A percentile compares a stretch with the other conserved stretches of the same genome.
phyloP scores from a whole-genome alignment of 176 grass and related monocot genomes.

The Musa itinerans region DNA sequence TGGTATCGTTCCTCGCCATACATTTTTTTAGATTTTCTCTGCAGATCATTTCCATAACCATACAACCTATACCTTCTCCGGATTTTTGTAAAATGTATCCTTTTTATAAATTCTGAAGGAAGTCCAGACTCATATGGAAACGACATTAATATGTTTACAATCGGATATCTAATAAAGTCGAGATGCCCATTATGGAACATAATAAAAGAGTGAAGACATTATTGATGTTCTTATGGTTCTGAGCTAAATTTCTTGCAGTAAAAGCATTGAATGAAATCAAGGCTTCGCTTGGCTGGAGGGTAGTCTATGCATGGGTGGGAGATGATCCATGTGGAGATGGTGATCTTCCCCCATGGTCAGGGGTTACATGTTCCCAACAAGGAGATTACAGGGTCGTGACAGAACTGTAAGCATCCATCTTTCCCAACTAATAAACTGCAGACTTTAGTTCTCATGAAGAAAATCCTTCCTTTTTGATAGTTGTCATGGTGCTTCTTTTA shows the following conservation, averaged over 20 bases:
- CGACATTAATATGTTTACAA: neutral
- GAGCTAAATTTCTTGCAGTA: slow-evolving; percentile 45
- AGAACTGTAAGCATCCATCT: slow-evolving; percentile 58
- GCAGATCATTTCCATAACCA: too few species aligned
- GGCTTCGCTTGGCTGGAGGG: slow-evolving; percentile 85
- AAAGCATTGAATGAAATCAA: slow-evolving; percentile 99
- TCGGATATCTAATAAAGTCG: neutral
- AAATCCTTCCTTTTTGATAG: too few species aligned
- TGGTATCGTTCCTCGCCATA: too few species aligned
- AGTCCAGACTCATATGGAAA: too few species aligned
- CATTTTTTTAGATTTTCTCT: too few species aligned
- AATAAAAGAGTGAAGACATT: neutral
- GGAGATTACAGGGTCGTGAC: slow-evolving; percentile 97
- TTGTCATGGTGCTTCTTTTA: too few species aligned
- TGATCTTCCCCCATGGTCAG: slow-evolving; percentile 91
- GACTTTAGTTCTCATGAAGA: too few species aligned
- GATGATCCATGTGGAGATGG: slow-evolving; percentile 93
- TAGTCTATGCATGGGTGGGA: slow-evolving; percentile 96
- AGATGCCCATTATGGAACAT: neutral
- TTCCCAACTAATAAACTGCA: slow-evolving; percentile 7
- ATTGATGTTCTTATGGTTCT: neutral
- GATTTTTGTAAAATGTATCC: too few species aligned
- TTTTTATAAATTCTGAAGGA: too few species aligned
- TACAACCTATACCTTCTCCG: too few species aligned
- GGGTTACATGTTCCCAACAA: slow-evolving; percentile 85